These are phyloP conservation scores for Ophiostoma ips DNA, from an alignment of 2,329 filamentous ascomycete genomes.

Conservation along the genomic window DNA sequence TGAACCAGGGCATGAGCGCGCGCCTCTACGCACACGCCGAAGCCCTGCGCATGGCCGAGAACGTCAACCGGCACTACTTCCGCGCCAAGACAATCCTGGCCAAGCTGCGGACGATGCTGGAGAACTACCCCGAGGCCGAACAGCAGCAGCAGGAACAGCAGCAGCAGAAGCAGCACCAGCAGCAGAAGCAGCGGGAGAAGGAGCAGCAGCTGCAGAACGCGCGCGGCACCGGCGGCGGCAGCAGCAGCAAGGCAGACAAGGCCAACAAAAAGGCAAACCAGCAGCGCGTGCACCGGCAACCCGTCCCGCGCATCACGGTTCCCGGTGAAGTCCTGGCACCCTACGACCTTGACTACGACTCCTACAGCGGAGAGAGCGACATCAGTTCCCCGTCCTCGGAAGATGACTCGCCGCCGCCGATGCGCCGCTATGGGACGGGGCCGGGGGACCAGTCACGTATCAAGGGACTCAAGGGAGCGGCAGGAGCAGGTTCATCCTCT, in stretches of 20 bases:
- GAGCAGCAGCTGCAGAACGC: conserved; percentile 28
- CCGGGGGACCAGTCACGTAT: conserved; percentile 29
- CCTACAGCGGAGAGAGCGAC: conserved; percentile 39
- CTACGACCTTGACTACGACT: conserved; percentile 49
- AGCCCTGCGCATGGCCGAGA: conserved; percentile 48
- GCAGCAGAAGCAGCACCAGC: conserved; percentile 39
- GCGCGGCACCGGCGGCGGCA: conserved; percentile 22
- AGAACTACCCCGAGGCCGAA: conserved; percentile 41
- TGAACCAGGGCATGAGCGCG: conserved; percentile 40
- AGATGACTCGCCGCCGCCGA: conserved; percentile 24
- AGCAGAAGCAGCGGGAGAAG: conserved; percentile 45
- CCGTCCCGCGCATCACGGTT: conserved; percentile 46
- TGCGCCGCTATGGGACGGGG: conserved; percentile 16
- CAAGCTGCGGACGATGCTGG: conserved; percentile 45
- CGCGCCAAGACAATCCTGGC: conserved; percentile 43
- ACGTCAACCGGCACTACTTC: conserved; percentile 47
- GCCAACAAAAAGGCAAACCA: conserved; percentile 8
- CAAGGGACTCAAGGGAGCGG: conserved; percentile 28
- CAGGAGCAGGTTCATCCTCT: no score
- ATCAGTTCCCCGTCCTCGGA: conserved; percentile 15
- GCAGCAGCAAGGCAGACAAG: background rate
- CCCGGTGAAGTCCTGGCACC: conserved; percentile 53
- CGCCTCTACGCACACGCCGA: conserved; percentile 47
- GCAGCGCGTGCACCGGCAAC: conserved; percentile 23
- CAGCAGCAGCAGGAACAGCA: conserved; percentile 37